phyloP scores from a whole-genome alignment of 352 stramenopile genomes.

The Aphanomyces stellatus region DNA sequence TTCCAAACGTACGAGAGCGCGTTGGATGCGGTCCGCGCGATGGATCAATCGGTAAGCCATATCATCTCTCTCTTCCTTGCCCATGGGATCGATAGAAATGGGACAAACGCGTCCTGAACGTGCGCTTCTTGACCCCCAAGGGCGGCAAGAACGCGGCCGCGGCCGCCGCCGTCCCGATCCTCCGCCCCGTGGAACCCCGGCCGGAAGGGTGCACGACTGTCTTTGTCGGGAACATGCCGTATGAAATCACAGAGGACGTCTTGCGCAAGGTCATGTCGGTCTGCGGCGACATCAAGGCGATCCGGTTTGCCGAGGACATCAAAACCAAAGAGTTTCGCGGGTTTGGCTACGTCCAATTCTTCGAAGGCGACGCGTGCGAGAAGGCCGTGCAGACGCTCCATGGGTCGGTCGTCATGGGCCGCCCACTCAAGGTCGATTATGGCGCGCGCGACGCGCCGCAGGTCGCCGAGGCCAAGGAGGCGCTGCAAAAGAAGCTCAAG shows the following conservation, averaged over 20 bases:
- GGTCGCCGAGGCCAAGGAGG: slow-evolving; percentile 50
- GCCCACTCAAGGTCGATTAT: slow-evolving; percentile 79
- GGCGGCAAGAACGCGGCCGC: slow-evolving; percentile 8
- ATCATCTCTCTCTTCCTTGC: not conserved
- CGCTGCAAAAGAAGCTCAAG: slow-evolving; percentile 65
- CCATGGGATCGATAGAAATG: slow-evolving; percentile 45
- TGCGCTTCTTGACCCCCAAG: slow-evolving; percentile 78
- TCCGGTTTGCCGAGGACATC: slow-evolving; percentile 80
- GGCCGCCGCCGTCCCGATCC: slow-evolving; percentile 17
- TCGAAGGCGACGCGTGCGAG: slow-evolving; percentile 81
- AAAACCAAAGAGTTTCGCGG: slow-evolving; percentile 79
- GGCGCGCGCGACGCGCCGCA: slow-evolving; percentile 54
- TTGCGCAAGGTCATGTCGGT: slow-evolving; percentile 72
- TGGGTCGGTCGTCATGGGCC: slow-evolving; percentile 74
- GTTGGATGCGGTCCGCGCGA: slow-evolving; percentile 60
- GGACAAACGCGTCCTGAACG: slow-evolving; percentile 71
- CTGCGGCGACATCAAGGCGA: slow-evolving; percentile 65
- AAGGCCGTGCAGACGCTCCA: slow-evolving; percentile 62
- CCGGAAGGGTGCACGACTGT: slow-evolving; percentile 86
- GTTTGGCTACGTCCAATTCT: slow-evolving; percentile 91
- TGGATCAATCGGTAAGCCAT: slow-evolving; percentile 48
- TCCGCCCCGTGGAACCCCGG: slow-evolving; percentile 49
- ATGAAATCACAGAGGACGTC: slow-evolving; percentile 88
- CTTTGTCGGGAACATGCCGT: slow-evolving; percentile 95
- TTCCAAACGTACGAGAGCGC: slow-evolving; percentile 72